phyloP scores from a whole-genome alignment of 2,329 filamentous ascomycete genomes.

The Hirsutella minnesotensis region DNA sequence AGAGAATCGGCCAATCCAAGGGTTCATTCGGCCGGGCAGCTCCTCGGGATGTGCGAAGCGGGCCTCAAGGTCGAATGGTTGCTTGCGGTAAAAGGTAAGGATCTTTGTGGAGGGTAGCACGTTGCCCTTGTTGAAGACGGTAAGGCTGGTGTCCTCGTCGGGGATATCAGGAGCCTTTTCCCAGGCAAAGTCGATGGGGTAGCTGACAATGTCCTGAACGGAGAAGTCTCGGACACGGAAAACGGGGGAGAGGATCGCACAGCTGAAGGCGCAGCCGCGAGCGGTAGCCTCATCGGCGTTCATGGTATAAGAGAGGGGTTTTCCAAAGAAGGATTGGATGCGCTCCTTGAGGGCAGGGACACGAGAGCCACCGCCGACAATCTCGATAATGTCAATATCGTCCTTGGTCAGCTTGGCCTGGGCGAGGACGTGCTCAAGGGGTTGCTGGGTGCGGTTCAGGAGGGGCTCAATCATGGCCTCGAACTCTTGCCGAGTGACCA shows the following conservation, averaged over 20 bases:
- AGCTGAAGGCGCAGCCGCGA: slow-evolving; percentile 92
- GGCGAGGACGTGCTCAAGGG: slow-evolving; percentile 84
- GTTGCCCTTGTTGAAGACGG: slow-evolving; percentile 95
- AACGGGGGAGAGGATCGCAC: slow-evolving; percentile 90
- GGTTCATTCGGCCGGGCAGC: slow-evolving; percentile 79
- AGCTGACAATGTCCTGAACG: slow-evolving; percentile 93
- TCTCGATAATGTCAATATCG: slow-evolving; percentile 86
- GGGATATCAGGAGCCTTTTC: slow-evolving; percentile 98
- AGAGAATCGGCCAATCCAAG: slow-evolving; percentile 95
- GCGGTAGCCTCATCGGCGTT: slow-evolving; percentile 98
- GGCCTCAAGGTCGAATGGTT: slow-evolving; percentile 92
- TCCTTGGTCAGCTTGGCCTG: slow-evolving; percentile 84
- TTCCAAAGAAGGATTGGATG: slow-evolving; percentile 85
- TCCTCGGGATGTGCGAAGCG: slow-evolving; percentile 79
- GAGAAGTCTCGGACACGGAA: slow-evolving; percentile 98
- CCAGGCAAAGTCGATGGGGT: slow-evolving; percentile 98
- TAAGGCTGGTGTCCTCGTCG: slow-evolving; percentile 93
- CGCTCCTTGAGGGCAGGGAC: slow-evolving; percentile 85
- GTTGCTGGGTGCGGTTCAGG: slow-evolving; percentile 57
- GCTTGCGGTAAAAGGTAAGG: slow-evolving; percentile 97
- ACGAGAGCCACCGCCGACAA: slow-evolving; percentile 90
- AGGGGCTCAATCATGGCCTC: slow-evolving; percentile 84
- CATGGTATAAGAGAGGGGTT: slow-evolving; percentile 85
- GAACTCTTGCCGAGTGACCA: slow-evolving; percentile 89
- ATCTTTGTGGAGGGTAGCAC: slow-evolving; percentile 98